Evolutionary conservation across 768 basidiomycete genomes (phyloP).

Genomic region (Leucogyrophana mollusca): DNA sequence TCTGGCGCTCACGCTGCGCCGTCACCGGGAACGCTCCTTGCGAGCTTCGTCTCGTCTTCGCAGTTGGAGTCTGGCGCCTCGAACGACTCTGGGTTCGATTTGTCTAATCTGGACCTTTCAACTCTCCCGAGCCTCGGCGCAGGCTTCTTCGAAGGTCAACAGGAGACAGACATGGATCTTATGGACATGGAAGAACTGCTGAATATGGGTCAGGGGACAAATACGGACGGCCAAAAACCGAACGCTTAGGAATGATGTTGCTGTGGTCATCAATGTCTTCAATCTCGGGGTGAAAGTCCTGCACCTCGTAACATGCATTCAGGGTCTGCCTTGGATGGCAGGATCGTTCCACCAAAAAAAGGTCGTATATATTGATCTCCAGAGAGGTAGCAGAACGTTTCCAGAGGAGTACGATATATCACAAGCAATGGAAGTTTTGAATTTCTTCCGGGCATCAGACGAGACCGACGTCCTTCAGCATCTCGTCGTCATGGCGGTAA

Average conservation of each 20-base stretch:
- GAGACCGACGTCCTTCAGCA: too few species aligned
- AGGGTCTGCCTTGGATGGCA: too few species aligned
- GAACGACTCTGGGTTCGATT: slow-evolving; percentile 41
- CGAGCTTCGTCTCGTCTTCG: slow-evolving; percentile 40
- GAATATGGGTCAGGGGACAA: slow-evolving; percentile 36
- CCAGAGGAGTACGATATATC: too few species aligned
- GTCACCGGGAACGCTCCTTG: slow-evolving; percentile 41
- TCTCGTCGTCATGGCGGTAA: neutral
- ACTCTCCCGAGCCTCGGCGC: slow-evolving; percentile 32
- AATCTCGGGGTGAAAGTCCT: too few species aligned
- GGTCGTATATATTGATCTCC: too few species aligned
- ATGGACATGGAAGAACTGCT: slow-evolving; percentile 56
- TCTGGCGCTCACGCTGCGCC: slow-evolving; percentile 27
- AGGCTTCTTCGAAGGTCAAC: slow-evolving; percentile 39
- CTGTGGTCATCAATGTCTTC: neutral
- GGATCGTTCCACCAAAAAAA: too few species aligned
- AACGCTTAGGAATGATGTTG: slow-evolving; percentile 10
- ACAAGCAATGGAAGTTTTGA: too few species aligned
- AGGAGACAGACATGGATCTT: slow-evolving; percentile 44
- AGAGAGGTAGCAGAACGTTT: too few species aligned
- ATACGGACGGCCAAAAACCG: slow-evolving; percentile 22
- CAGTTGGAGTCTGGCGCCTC: slow-evolving; percentile 17
- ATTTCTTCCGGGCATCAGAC: neutral
- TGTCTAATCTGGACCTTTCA: slow-evolving; percentile 46
- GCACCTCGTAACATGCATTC: too few species aligned